Evolutionary conservation across 2,329 filamentous ascomycete species (phyloP).

Genomic region (Thielaviopsis populi): DNA sequence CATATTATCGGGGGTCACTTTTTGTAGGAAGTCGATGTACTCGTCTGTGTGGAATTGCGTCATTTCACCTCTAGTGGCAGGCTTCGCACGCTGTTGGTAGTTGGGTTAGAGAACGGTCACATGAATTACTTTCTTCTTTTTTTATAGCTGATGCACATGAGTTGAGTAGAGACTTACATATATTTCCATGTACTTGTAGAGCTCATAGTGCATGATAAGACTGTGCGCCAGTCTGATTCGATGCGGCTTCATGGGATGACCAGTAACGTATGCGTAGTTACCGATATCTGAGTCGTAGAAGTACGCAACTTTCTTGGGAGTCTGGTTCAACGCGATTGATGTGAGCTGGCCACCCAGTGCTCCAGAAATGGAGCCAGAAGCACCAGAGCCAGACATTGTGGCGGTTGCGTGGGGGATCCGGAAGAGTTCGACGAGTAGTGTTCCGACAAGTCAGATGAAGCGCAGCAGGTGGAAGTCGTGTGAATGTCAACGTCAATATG

Average conservation of each 20-base stretch:
- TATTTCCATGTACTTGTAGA: constrained; percentile 93
- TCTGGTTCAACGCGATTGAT: constrained; percentile 33
- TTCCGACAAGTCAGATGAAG: neutral
- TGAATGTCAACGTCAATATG: neutral
- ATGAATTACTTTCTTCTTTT: no score
- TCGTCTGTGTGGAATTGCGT: constrained; percentile 88
- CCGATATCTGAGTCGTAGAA: constrained; percentile 98
- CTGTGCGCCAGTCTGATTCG: constrained; percentile 89
- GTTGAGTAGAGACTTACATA: constrained; percentile 49
- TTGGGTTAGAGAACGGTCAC: constrained; percentile 1
- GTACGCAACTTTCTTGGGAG: constrained; percentile 76
- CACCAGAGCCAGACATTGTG: constrained; percentile 13
- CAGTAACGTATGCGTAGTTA: constrained; percentile 93
- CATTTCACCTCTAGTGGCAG: constrained; percentile 78
- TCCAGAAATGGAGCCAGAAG: constrained; percentile 13
- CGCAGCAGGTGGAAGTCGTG: neutral
- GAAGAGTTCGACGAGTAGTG: neutral
- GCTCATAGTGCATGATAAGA: constrained; percentile 86
- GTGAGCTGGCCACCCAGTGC: constrained; percentile 22
- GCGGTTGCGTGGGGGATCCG: neutral
- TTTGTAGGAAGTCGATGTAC: constrained; percentile 88
- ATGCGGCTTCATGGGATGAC: constrained; percentile 98
- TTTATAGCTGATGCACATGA: neutral
- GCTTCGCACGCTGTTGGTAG: constrained; percentile 55
- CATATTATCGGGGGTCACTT: constrained; percentile 98